Evolutionary conservation across 2,329 filamentous ascomycete species (phyloP).

Genomic region (Penicillium polonicum): DNA sequence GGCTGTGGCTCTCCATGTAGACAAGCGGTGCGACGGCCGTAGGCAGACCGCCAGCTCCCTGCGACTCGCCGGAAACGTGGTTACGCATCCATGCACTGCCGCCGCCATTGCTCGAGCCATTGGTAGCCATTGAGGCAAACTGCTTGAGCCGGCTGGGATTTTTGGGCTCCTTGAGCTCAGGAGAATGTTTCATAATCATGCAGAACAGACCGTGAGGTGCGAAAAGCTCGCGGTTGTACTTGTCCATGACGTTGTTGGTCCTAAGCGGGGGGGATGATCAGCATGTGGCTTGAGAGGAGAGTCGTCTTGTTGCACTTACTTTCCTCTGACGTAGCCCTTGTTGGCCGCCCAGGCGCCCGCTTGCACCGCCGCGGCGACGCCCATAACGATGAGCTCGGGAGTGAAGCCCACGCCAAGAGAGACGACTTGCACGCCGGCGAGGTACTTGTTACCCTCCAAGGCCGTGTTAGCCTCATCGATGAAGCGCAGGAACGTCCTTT

Average conservation of each 20-base stretch:
- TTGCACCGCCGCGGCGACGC: constrained; percentile 44
- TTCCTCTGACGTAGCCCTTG: constrained; percentile 32
- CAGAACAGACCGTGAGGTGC: not conserved
- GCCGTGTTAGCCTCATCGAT: constrained; percentile 33
- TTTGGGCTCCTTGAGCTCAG: not conserved
- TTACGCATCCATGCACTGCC: not conserved
- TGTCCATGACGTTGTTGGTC: not conserved
- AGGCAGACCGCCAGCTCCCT: not conserved
- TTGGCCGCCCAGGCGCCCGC: constrained; percentile 15
- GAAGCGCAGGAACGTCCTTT: constrained; percentile 27
- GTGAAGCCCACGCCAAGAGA: constrained; percentile 23
- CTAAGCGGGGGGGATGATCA: not conserved
- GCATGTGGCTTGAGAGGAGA: not conserved
- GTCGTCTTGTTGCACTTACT: not conserved
- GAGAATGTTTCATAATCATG: not conserved
- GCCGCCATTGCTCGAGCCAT: not conserved
- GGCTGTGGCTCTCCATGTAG: not conserved
- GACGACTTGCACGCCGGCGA: constrained; percentile 40
- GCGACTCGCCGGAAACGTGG: not conserved
- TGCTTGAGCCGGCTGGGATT: not conserved
- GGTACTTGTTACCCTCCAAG: constrained; percentile 35
- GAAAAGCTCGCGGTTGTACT: not conserved
- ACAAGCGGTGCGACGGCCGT: not conserved
- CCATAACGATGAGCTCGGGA: constrained; percentile 22
- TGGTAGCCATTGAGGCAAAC: not conserved